Percentiles rank a stretch among this genome's conserved stretches.
phyloP scores from a whole-genome alignment of 306 rosid genomes.

The Erythrophleum fordii region DNA sequence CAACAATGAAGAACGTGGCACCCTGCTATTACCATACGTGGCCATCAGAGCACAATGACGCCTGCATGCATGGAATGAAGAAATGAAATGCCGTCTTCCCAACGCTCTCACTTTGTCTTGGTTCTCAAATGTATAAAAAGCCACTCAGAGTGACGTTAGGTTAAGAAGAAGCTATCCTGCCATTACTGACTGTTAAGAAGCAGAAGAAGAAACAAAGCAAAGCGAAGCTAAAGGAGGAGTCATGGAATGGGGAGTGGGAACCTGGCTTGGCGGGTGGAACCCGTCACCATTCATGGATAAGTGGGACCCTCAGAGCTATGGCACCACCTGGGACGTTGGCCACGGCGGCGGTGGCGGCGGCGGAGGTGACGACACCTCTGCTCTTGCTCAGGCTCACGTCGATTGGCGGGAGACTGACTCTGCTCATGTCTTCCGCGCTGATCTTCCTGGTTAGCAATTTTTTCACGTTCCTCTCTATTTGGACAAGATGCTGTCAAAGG shows the following conservation, averaged over 20 bases:
- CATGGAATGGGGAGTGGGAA: conserved; percentile 35
- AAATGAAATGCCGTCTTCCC: not conserved
- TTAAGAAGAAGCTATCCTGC: conserved; percentile 5
- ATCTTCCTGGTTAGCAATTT: conserved; percentile 37
- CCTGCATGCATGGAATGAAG: not conserved
- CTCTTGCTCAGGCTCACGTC: conserved; percentile 36
- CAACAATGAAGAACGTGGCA: conserved; percentile 22
- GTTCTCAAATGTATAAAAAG: not conserved
- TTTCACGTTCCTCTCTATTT: not conserved
- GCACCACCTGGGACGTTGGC: not conserved
- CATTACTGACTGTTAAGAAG: not conserved
- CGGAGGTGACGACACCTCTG: conserved; percentile 20
- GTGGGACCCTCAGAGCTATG: conserved; percentile 31
- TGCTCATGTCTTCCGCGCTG: conserved; percentile 42
- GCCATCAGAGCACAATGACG: not conserved
- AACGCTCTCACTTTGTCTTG: not conserved
- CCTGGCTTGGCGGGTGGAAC: conserved; percentile 27
- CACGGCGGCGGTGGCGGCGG: not conserved
- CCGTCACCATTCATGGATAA: not conserved
- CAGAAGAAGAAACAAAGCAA: not conserved
- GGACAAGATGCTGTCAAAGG: not conserved
- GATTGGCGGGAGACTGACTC: conserved; percentile 47
- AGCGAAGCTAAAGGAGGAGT: not conserved
- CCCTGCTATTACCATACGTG: conserved; percentile 9
- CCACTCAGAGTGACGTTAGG: not conserved